phyloP scores from a whole-genome alignment of 2,329 filamentous ascomycete genomes.

The Fusarium penzigii region DNA sequence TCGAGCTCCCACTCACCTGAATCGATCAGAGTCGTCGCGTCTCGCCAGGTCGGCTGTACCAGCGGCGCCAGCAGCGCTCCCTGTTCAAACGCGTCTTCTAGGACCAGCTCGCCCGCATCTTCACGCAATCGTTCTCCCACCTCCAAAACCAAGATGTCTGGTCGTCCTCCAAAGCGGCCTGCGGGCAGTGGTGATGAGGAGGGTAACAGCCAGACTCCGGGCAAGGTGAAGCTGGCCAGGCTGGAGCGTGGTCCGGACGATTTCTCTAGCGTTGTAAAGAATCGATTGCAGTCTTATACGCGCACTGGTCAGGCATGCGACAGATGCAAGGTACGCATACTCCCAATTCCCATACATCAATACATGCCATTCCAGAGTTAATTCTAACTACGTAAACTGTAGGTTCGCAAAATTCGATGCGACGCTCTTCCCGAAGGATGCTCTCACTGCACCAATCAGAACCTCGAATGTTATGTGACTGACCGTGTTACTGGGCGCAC shows the following conservation, averaged over 20 bases:
- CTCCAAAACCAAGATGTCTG: slow-evolving; percentile 25
- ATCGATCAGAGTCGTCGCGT: slow-evolving; percentile 17
- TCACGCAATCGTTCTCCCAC: slow-evolving; percentile 21
- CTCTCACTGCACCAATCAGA: slow-evolving; percentile 76
- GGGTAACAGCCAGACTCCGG: slow-evolving; percentile 24
- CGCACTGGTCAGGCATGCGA: slow-evolving; percentile 85
- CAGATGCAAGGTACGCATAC: slow-evolving; percentile 71
- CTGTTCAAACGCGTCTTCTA: slow-evolving; percentile 11
- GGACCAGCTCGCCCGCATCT: slow-evolving; percentile 15
- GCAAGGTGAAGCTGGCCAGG: slow-evolving; percentile 51
- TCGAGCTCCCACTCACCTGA: slow-evolving; percentile 11
- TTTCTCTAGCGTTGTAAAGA: slow-evolving; percentile 59
- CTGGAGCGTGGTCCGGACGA: slow-evolving; percentile 50
- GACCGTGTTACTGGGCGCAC: slow-evolving; percentile 84
- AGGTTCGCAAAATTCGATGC: slow-evolving; percentile 86
- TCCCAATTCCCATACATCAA: not conserved
- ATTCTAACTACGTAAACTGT: slow-evolving; percentile 14
- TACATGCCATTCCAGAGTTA: not conserved
- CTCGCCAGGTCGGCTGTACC: slow-evolving; percentile 4
- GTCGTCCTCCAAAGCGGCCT: slow-evolving; percentile 25
- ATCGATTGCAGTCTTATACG: slow-evolving; percentile 55
- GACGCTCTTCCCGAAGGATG: slow-evolving; percentile 80
- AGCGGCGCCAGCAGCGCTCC: slow-evolving; percentile 14
- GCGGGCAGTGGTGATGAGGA: slow-evolving; percentile 33
- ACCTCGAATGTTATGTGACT: slow-evolving; percentile 78